A percentile compares a stretch with the other conserved stretches of the same genome.
These are phyloP conservation scores for Aspergillus diversus DNA, from an alignment of 495 filamentous ascomycete genomes.

Conservation along the genomic window DNA sequence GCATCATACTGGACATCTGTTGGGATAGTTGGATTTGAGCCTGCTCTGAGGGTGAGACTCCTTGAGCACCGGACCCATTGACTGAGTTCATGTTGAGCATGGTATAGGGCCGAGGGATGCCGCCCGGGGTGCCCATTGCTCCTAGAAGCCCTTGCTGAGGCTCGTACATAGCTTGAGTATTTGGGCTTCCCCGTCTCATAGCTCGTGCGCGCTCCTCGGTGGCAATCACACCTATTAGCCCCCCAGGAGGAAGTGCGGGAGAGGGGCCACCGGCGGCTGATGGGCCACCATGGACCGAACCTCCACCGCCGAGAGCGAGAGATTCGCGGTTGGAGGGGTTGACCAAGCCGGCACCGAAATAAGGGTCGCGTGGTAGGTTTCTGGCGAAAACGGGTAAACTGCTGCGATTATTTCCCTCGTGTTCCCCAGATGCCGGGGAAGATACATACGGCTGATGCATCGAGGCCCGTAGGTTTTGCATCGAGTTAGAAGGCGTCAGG, in stretches of 20 bases:
- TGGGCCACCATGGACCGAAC: slow-evolving; percentile 58
- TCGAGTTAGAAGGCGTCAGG: slow-evolving; percentile 65
- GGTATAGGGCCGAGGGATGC: slow-evolving; percentile 50
- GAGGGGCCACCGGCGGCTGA: slow-evolving; percentile 50
- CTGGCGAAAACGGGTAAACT: slow-evolving; percentile 83
- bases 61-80: slow-evolving; percentile 32
- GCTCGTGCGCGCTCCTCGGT: slow-evolving; percentile 78
- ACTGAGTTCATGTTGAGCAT: slow-evolving; percentile 51
- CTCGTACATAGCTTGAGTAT: slow-evolving; percentile 55
- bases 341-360: slow-evolving; percentile 80
- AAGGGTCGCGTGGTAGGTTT: slow-evolving; percentile 86
- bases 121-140: slow-evolving; percentile 31
- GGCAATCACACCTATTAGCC: slow-evolving; percentile 90
- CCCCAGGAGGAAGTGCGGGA: slow-evolving; percentile 60
- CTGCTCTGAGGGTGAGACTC: slow-evolving; percentile 64
- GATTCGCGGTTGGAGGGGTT: slow-evolving; percentile 76
- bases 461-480: slow-evolving; percentile 52
- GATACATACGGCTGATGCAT: slow-evolving; percentile 38
- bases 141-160: slow-evolving; percentile 35
- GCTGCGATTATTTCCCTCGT: slow-evolving; percentile 40
- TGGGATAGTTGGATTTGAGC: slow-evolving; percentile 82
- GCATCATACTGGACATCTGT: slow-evolving; percentile 88
- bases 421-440: slow-evolving; percentile 50
- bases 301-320: slow-evolving; percentile 65
- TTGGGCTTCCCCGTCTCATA: slow-evolving; percentile 78